These are phyloP conservation scores for Termitomyces sp. DNA, from an alignment of 1,284 basidiomycete genomes.

Conservation along the genomic window DNA sequence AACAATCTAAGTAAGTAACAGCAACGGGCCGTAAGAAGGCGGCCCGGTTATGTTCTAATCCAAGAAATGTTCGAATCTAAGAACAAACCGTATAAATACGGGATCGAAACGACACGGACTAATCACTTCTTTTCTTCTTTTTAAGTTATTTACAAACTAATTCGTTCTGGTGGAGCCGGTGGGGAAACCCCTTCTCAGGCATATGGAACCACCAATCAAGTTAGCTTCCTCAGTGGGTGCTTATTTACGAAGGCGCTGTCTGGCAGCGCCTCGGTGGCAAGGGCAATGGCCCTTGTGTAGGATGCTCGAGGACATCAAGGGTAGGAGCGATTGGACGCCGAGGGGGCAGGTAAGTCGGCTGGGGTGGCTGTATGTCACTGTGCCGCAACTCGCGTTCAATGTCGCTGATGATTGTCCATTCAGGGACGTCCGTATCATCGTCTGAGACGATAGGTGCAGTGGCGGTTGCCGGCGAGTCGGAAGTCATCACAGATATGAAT, in stretches of 20 bases:
- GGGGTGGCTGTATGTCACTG: background rate
- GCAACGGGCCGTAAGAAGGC: too few relatives aligned
- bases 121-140: too few relatives aligned
- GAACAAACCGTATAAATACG: too few relatives aligned
- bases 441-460: background rate
- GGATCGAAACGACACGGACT: too few relatives aligned
- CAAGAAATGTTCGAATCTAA: too few relatives aligned
- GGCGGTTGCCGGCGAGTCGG: background rate
- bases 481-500: conserved; percentile 2
- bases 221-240: background rate
- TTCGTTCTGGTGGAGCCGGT: too few relatives aligned
- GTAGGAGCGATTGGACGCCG: background rate
- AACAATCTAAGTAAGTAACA: too few relatives aligned
- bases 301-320: background rate
- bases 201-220: background rate
- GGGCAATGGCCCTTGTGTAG: background rate
- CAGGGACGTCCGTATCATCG: background rate
- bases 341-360: background rate
- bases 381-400: background rate
- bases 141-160: too few relatives aligned
- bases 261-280: background rate
- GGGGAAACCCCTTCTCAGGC: too few relatives aligned
- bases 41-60: too few relatives aligned
- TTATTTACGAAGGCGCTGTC: background rate
- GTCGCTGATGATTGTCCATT: background rate